Evolutionary conservation across 1,284 basidiomycete genomes (phyloP).

Genomic region (Ceratobasidium sp.): DNA sequence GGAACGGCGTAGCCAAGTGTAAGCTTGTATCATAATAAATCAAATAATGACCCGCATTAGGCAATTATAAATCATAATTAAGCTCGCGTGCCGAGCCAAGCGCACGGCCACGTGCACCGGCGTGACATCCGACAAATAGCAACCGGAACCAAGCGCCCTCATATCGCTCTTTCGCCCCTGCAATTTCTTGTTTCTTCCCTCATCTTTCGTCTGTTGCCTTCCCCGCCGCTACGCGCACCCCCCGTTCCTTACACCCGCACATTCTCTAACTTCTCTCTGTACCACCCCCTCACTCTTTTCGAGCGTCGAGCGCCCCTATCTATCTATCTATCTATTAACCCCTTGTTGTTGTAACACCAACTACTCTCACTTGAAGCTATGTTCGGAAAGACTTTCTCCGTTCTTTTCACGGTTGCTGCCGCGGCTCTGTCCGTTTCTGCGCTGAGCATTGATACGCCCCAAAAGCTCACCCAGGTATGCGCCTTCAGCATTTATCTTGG

Average conservation of each 20-base stretch:
- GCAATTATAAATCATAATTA: neutral
- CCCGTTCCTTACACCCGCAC: slow-evolving; percentile 19
- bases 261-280: slow-evolving; percentile 15
- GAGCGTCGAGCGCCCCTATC: slow-evolving; percentile 37
- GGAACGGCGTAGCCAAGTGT: slow-evolving; percentile 36
- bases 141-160: slow-evolving; percentile 26
- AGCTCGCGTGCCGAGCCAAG: neutral
- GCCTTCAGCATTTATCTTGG: neutral
- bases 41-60: neutral
- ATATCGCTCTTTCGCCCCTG: neutral
- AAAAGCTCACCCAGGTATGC: slow-evolving; percentile 37
- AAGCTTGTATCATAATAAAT: slow-evolving; percentile 7
- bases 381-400: slow-evolving; percentile 32
- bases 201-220: slow-evolving; percentile 11
- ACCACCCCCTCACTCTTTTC: slow-evolving; percentile 22
- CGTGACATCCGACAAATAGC: neutral
- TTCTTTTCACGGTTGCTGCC: slow-evolving; percentile 24
- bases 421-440: slow-evolving; percentile 35
- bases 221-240: slow-evolving; percentile 3
- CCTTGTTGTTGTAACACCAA: slow-evolving; percentile 29
- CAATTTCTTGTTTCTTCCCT: neutral
- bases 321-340: slow-evolving; percentile 12
- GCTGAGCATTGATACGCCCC: slow-evolving; percentile 25
- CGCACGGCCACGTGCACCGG: slow-evolving; percentile 1
- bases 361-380: slow-evolving; percentile 5